phyloP scores from a whole-genome alignment of 345 rosid species.

The Garcia nutans region DNA sequence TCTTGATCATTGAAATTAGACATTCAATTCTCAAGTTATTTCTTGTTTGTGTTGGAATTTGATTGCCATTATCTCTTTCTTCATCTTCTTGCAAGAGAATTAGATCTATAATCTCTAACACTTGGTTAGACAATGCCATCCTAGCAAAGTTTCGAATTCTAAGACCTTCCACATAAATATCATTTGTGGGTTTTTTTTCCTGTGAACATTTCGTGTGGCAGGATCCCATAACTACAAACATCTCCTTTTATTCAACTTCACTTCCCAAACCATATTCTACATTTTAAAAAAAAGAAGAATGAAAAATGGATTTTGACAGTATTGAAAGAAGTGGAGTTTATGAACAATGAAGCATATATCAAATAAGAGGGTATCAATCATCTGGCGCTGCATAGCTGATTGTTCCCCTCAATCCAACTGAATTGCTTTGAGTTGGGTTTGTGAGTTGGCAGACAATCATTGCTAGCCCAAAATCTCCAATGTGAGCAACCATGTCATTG shows the following conservation, averaged over 20 bases:
- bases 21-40: background rate
- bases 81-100: conserved; percentile 1
- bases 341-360: too few species aligned
- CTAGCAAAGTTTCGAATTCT: conserved; percentile 12
- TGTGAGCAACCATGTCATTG: conserved; percentile 36
- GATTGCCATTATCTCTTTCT: too few species aligned
- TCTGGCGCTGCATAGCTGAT: conserved; percentile 54
- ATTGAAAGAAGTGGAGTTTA: too few species aligned
- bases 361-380: background rate
- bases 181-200: conserved; percentile 23
- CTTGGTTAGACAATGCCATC: conserved; percentile 17
- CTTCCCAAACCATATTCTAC: conserved; percentile 8
- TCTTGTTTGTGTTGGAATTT: background rate
- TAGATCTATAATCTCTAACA: conserved; percentile 18
- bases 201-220: conserved; percentile 25
- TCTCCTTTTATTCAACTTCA: conserved; percentile 19
- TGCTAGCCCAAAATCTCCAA: conserved; percentile 50
- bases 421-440: conserved; percentile 26
- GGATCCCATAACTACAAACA: conserved; percentile 29
- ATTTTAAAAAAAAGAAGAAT: too few species aligned
- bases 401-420: conserved; percentile 44
- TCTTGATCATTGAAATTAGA: background rate
- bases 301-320: background rate
- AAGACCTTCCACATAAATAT: conserved; percentile 2
- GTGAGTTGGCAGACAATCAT: conserved; percentile 23